phyloP scores from a whole-genome alignment of 2,329 filamentous ascomycete genomes.

The Graphilbum fragrans region DNA sequence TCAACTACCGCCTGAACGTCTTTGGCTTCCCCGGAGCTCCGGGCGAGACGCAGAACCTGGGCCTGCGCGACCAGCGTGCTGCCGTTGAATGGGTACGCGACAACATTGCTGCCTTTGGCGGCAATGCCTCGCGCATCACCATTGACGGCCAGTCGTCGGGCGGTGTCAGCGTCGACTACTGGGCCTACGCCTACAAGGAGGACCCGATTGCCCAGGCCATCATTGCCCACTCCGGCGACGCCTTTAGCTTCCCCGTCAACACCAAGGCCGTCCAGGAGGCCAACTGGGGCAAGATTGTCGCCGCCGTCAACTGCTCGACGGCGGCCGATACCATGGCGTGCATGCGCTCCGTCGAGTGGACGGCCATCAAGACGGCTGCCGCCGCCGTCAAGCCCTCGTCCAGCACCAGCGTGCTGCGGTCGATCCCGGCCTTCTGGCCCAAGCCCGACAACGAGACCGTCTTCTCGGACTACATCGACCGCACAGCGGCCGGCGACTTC shows the following conservation, averaged over 20 bases:
- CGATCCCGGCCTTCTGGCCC: slow-evolving; percentile 28
- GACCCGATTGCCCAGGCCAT: slow-evolving; percentile 36
- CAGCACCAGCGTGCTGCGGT: slow-evolving; percentile 22
- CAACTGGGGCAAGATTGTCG: slow-evolving; percentile 29
- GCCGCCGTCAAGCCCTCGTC: slow-evolving; percentile 19
- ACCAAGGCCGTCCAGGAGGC: slow-evolving; percentile 17
- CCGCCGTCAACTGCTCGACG: slow-evolving; percentile 23
- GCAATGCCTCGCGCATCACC: slow-evolving; percentile 25
- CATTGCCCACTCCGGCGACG: slow-evolving; percentile 32
- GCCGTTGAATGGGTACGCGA: slow-evolving; percentile 36
- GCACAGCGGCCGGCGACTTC: slow-evolving; percentile 22
- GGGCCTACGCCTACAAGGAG: slow-evolving; percentile 32
- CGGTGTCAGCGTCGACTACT: slow-evolving; percentile 25
- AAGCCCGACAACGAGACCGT: slow-evolving; percentile 25
- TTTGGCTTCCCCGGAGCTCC: slow-evolving; percentile 27
- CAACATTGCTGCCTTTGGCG: slow-evolving; percentile 34
- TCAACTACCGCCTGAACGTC: slow-evolving; percentile 33
- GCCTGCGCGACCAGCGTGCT: slow-evolving; percentile 34
- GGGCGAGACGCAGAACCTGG: slow-evolving; percentile 24
- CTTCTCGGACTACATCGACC: slow-evolving; percentile 25
- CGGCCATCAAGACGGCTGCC: slow-evolving; percentile 23
- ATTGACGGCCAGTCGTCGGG: slow-evolving; percentile 34
- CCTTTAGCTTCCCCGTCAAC: slow-evolving; percentile 31
- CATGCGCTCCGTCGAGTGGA: slow-evolving; percentile 22
- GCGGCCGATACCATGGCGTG: slow-evolving; percentile 20